Conservation (phyloP, 306 rosid genomes). For the Prunus padus region DNA sequence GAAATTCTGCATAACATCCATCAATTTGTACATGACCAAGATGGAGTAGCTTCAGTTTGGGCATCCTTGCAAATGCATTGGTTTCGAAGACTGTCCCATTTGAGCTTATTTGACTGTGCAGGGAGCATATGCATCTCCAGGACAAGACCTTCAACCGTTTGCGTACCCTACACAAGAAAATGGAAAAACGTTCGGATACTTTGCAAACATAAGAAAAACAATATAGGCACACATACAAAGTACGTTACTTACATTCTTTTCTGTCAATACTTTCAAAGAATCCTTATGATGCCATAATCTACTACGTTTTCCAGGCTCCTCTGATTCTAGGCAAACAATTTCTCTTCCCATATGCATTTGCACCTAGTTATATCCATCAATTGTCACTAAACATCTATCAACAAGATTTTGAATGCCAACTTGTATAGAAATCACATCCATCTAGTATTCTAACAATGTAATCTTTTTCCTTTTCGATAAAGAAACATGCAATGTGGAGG, state of each 20-base stretch:
- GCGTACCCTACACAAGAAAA: neutral
- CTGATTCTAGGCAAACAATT: neutral
- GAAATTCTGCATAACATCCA: neutral
- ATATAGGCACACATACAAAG: neutral
- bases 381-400: neutral
- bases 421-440: neutral
- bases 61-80: neutral
- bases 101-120: neutral
- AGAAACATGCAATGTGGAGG: conserved; percentile 4
- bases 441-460: neutral
- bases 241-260: neutral
- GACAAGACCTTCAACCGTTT: neutral
- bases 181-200: neutral
- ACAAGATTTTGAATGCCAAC: neutral
- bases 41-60: neutral
- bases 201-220: neutral
- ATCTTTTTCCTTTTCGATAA: neutral
- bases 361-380: neutral
- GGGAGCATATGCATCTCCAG: neutral
- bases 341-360: neutral
- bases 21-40: neutral
- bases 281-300: neutral
- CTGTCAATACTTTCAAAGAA: neutral
- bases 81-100: neutral
- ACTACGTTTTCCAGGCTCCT: neutral